Evolutionary conservation across 2,329 filamentous ascomycete species (phyloP).

Genomic region (Ophiostoma novo-ulmi): DNA sequence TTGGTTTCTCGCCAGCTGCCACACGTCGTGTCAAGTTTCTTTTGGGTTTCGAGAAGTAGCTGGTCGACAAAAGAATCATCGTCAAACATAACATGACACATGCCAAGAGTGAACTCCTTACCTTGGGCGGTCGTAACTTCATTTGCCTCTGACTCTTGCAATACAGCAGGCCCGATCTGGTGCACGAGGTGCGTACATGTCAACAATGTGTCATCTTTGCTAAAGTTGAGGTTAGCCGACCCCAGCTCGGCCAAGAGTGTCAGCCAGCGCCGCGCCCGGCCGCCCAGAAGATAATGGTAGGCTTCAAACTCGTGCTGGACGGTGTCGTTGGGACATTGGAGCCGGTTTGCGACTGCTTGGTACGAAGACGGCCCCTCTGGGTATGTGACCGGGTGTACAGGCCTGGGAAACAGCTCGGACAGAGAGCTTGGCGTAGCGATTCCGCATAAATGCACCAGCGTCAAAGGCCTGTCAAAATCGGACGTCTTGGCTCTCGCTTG

Average conservation of each 20-base stretch:
- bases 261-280: constrained; percentile 45
- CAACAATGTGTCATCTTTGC: constrained; percentile 44
- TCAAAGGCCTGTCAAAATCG: constrained; percentile 32
- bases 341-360: constrained; percentile 47
- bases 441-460: constrained; percentile 43
- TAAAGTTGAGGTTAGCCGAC: constrained; percentile 55
- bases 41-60: constrained; percentile 44
- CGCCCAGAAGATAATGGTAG: constrained; percentile 45
- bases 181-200: constrained; percentile 49
- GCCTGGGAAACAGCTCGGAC: constrained; percentile 35
- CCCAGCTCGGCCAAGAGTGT: constrained; percentile 44
- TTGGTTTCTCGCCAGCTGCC: constrained; percentile 55
- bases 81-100: constrained; percentile 44
- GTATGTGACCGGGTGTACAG: constrained; percentile 32
- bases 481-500: neutral
- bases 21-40: constrained; percentile 41
- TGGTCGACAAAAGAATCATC: constrained; percentile 47
- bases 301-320: constrained; percentile 50
- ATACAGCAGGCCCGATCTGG: constrained; percentile 49
- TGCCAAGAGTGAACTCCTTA: constrained; percentile 35
- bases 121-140: too few species aligned
- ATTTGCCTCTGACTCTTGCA: neutral
- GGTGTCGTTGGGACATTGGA: constrained; percentile 43
- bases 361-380: constrained; percentile 48
- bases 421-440: constrained; percentile 32